Evolutionary conservation across 75 land plant species (phyloP).

Genomic region (Sequoia sempervirens): DNA sequence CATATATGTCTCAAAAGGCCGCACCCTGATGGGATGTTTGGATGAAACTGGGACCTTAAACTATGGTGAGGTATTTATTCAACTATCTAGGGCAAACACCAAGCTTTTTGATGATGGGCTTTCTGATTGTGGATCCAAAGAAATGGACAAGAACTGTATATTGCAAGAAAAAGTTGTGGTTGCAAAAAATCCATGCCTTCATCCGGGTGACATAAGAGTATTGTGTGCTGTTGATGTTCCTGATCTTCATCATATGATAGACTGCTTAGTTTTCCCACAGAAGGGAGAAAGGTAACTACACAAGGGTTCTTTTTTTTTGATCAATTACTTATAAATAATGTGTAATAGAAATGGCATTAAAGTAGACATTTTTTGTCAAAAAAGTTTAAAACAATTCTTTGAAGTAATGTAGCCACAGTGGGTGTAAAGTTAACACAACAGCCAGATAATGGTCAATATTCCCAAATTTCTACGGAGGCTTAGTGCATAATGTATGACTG

Average conservation of each 20-base stretch:
- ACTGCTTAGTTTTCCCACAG: slow-evolving; percentile 85
- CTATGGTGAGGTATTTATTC: slow-evolving; percentile 83
- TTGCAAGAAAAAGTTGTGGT: slow-evolving; percentile 56
- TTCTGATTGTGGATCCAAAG: slow-evolving; percentile 14
- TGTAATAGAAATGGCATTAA: not conserved
- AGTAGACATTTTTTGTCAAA: not conserved
- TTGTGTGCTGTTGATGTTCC: slow-evolving; percentile 46
- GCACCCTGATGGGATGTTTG: slow-evolving; percentile 80
- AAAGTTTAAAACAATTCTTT: not conserved
- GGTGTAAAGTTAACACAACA: not conserved
- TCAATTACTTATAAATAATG: slow-evolving; percentile 4
- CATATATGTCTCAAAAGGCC: slow-evolving; percentile 76
- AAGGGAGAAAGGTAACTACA: slow-evolving; percentile 66
- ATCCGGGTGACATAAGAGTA: slow-evolving; percentile 89
- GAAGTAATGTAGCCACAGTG: not conserved
- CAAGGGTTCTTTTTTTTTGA: not conserved
- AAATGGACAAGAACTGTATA: not conserved
- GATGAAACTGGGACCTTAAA: slow-evolving; percentile 68
- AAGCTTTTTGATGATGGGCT: slow-evolving; percentile 31
- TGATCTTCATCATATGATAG: slow-evolving; percentile 44
- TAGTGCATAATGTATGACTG: not conserved
- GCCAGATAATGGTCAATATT: not conserved
- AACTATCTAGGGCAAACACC: slow-evolving; percentile 47
- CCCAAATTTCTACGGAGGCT: not conserved
- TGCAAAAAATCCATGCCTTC: slow-evolving; percentile 92